phyloP scores from a whole-genome alignment of 768 basidiomycete genomes.

The Boletus pseudo-olivaceus region DNA sequence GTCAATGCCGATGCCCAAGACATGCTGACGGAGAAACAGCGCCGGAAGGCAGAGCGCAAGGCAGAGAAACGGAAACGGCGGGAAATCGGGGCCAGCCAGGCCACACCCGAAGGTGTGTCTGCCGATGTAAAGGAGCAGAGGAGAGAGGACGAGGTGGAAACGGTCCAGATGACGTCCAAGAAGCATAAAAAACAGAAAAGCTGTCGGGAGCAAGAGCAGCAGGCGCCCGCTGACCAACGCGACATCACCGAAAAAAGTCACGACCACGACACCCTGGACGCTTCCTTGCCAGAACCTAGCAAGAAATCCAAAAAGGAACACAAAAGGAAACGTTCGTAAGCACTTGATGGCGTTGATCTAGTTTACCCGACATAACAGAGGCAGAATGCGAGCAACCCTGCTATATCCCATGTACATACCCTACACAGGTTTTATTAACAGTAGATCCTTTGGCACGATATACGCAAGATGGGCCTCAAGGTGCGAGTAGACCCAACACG shows the following conservation, averaged over 20 bases:
- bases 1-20: not conserved
- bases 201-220: constrained; percentile 15
- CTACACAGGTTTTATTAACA: not conserved
- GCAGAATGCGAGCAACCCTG: not conserved
- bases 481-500: not conserved
- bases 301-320: constrained; percentile 8
- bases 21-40: constrained; percentile 29
- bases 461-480: not conserved
- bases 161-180: constrained; percentile 21
- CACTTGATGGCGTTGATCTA: not conserved
- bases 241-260: not conserved
- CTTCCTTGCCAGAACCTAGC: not conserved
- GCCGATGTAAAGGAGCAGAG: constrained; percentile 7
- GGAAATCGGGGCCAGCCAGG: constrained; percentile 1
- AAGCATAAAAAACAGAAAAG: constrained; percentile 25
- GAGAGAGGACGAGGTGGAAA: constrained; percentile 11
- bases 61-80: constrained; percentile 23
- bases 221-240: not conserved
- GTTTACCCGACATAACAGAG: not conserved
- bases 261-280: not conserved
- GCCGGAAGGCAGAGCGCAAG: constrained; percentile 30
- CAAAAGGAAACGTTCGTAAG: constrained; percentile 1
- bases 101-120: not conserved
- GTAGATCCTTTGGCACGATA: not conserved
- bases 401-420: constrained; percentile 14